Evolutionary conservation across 257 asterid genomes (phyloP), one percentile per base, ranked within the genome.

Genomic region (Capsicum pubescens): DNA sequence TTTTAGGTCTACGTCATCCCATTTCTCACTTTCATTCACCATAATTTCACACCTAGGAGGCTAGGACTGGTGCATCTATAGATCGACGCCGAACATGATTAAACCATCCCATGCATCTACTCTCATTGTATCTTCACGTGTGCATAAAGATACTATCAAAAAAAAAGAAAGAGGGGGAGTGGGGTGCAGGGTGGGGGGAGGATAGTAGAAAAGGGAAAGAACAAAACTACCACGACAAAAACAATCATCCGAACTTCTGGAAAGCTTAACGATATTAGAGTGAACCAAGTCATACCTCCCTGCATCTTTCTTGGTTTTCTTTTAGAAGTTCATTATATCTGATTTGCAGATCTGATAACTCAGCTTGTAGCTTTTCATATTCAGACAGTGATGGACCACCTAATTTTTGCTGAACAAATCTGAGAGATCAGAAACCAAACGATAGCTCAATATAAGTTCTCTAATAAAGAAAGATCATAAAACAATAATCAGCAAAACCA

Each of bases 361-460:
- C 97, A 44, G 94, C 87, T 88, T 91, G 97, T 87, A 94, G 87
- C 90, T 94, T 94, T 87, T 96, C 99, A 78, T 92, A 91, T 85
- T 94, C 99, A 32, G 91, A 90, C 81, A 93, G 81, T 8, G 93
- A 83, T 46, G 99, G 98, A 84, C 98, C 98, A 71, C 98, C 99
- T 90, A 96, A 85, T 84, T 93, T 94, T 86, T 94, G 98, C 86
- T 94, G 98, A 88, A 96, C 81, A 84, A 96, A 96, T 89, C 99
- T 95, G 93, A 67, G 52, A 80, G 81, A 82, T 55, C 63, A 86
- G 64, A 83, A 74, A 57, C 56, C 52, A 74, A 74, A 36, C 4
- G 26, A 54, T 80, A 64, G 44, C 63, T 58, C 35, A 83, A 57
- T 66, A 42, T 76, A 56, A 61, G 58, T 46, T 76, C 39, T 44